Base-by-base conservation (phyloP, 2,329 filamentous ascomycete genomes). In the Claviceps fusiformis region DNA sequence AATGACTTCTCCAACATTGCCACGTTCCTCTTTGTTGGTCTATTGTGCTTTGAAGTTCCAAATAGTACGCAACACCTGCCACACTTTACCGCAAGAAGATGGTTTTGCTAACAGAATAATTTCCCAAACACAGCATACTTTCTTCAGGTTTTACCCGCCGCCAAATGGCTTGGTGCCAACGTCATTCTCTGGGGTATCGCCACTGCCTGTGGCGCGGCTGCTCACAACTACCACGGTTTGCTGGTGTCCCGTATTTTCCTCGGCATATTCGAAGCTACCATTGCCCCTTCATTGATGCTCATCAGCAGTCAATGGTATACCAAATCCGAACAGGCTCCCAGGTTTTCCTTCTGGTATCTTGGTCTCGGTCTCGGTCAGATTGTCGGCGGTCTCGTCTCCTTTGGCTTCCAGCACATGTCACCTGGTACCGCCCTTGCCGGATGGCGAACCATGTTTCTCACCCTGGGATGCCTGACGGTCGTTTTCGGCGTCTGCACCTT, bases 371-470 rank as follows among this genome's bases (percentile, higher is more conserved):
- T 80, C 3, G 79, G 79, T 6, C 80, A 83, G 66, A 79, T 83
- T n/a, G 72, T 85, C 27, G 78, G 80, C 2, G 80, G 80, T 1
- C 77, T 82, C 6, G 84, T 89, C 51, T 82, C 80, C 0, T 83
- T 75, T 58, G 79, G 68, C 46, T 82, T 81, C 64, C 79, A 82
- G 62, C 74, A 79, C 11, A 69, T 74, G 67, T 73, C 61, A 0
- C 68, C 69, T 3, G 82, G 80, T 1, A 69, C 84, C 3, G 66
- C 73, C 1, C 75, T 77, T 2, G 71, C 79, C n/a, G 83, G 83
- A 4, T 89, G 84, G 84, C 73, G 81, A 6, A 84, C 79, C 78
- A 75, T 87, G 29, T 88, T 88, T 66, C 80, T 87, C 50, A 77
- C 84, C 13, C 82, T 88, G 61, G 85, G 85, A 9, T 70, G 73